Evolutionary conservation across 192 early-diverging fungal species (phyloP), one percentile per base, ranked within the genome.

Genomic region (Gaertneriomyces semiglobifer): DNA sequence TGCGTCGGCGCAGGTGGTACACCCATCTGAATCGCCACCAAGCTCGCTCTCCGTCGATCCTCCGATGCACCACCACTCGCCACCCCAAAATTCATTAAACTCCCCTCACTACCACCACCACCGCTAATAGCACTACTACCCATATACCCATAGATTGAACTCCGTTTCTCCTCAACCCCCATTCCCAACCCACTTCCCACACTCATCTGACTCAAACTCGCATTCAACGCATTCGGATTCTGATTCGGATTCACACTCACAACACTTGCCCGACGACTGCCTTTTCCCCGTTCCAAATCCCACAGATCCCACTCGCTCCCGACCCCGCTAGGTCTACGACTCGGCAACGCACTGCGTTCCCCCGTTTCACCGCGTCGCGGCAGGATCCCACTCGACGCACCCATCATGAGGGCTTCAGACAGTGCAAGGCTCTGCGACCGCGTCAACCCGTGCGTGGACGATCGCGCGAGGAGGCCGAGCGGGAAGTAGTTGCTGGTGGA

Each of bases 281-380:
- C 47, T 20, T 16, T 38, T 6, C 62, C 62, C 14, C 62, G 44
- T 39, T 63, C 62, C n/a, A 63, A 33, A 63, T 73, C 65, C 4
- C 62, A 75, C 10, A 58, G 70, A 50, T 75, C 67, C 72, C 65
- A 78, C 46, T 75, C 73, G 25, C 25, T 33, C 1, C 25, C 25
- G 5, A 59, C 33, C n/a, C 71, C 68, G 33, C 62, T 52, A 12
- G 77, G 73, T 12, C 62, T 61, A 10, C 77, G 60, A 52, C 70
- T 72, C 20, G 67, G 66, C 4, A 74, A 19, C 6, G 48, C 69
- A 41, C 46, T 60, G 16, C 77, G 69, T 47, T 78, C 77, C 3
- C 77, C 77, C 39, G 67, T 72, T 45, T 78, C 70, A 1, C 77
- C 73, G 43, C 65, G 70, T 14, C 72, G 72, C 25, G 25, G 25